These are phyloP conservation scores for Adiantum capillusveneris DNA, from an alignment of 75 land plant species.

Conservation along the genomic window DNA sequence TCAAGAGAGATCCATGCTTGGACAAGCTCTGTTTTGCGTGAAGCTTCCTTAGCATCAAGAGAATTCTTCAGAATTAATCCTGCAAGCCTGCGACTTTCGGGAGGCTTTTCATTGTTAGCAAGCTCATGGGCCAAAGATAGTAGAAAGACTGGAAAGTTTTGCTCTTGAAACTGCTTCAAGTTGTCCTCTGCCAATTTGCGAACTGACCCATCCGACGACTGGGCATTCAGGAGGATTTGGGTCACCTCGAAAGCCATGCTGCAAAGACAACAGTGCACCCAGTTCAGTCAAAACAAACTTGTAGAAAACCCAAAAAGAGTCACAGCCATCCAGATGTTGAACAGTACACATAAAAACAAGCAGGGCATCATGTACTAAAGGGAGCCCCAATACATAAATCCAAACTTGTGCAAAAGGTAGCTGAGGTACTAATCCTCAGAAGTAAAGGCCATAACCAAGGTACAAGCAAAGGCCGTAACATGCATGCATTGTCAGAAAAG, in stretches of 20 bases:
- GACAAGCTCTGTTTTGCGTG: slow-evolving; percentile 34
- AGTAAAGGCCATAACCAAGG: no score
- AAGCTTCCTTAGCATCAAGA: slow-evolving; percentile 59
- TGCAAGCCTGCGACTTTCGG: slow-evolving; percentile 45
- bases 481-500: no score
- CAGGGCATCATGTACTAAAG: no score
- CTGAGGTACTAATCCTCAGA: no score
- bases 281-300: no score
- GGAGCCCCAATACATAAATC: no score
- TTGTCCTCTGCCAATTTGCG: slow-evolving; percentile 11
- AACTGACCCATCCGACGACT: slow-evolving; percentile 8
- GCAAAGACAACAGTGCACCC: not conserved
- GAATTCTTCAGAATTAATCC: slow-evolving; percentile 65
- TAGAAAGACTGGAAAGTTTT: slow-evolving; percentile 46
- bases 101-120: slow-evolving; percentile 44
- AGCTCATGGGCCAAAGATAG: slow-evolving; percentile 51
- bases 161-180: slow-evolving; percentile 12
- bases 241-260: slow-evolving; percentile 10
- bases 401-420: no score
- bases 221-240: slow-evolving; percentile 11
- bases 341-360: no score
- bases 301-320: no score
- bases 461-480: no score
- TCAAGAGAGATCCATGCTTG: slow-evolving; percentile 51
- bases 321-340: no score